phyloP scores from a whole-genome alignment of 805 yeast species.

The Scheffersomyces spartinae region DNA sequence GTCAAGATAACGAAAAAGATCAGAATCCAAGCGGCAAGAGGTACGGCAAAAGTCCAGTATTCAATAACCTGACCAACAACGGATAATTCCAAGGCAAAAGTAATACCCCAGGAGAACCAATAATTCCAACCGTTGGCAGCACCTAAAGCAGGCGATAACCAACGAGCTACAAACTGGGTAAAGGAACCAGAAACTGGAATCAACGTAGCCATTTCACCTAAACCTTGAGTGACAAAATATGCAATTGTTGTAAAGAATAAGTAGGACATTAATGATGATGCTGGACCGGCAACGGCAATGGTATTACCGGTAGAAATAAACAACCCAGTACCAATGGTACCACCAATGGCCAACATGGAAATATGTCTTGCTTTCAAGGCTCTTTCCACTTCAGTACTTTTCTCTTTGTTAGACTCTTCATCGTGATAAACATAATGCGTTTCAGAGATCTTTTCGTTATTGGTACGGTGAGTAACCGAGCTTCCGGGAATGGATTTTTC shows the following conservation, averaged over 20 bases:
- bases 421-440: no score
- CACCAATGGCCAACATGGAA: slow-evolving; percentile 70
- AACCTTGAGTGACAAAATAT: slow-evolving; percentile 53
- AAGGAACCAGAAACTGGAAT: slow-evolving; percentile 62
- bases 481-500: no score
- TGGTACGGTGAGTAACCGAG: no score
- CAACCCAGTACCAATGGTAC: slow-evolving; percentile 71
- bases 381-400: slow-evolving; percentile 45
- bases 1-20: slow-evolving; percentile 52
- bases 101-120: slow-evolving; percentile 71
- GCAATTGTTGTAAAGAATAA: slow-evolving; percentile 57
- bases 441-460: no score
- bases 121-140: slow-evolving; percentile 64
- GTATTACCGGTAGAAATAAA: slow-evolving; percentile 56
- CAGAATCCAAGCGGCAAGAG: slow-evolving; percentile 61
- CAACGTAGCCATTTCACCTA: slow-evolving; percentile 76
- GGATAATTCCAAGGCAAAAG: slow-evolving; percentile 64
- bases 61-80: slow-evolving; percentile 55
- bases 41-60: slow-evolving; percentile 61
- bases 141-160: slow-evolving; percentile 61
- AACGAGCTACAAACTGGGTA: slow-evolving; percentile 58
- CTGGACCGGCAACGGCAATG: slow-evolving; percentile 54
- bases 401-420: no score
- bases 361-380: slow-evolving; percentile 56
- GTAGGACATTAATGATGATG: slow-evolving; percentile 51